Percentiles rank a stretch among this genome's conserved stretches.
Conservation (phyloP, 805 yeast species). For the Yueomyces sp. region DNA sequence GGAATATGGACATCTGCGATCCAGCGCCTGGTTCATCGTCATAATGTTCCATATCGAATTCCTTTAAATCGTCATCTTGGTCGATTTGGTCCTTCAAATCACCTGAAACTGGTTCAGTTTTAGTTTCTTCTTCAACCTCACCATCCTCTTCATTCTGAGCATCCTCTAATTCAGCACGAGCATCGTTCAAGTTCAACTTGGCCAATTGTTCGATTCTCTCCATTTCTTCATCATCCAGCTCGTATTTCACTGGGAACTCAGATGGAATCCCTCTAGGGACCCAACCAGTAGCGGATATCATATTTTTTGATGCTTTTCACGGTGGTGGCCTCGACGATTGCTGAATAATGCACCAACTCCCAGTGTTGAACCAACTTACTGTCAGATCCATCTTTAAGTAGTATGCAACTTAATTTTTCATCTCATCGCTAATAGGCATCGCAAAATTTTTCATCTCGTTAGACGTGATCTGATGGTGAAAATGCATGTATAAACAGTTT, state of each 20-base stretch:
- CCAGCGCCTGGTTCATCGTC: constrained; percentile 52
- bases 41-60: constrained; percentile 74
- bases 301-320: constrained; percentile 12
- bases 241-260: constrained; percentile 83
- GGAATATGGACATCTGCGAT: constrained; percentile 50
- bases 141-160: constrained; percentile 18
- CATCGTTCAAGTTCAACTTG: constrained; percentile 65
- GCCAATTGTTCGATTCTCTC: constrained; percentile 81
- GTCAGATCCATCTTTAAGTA: no score
- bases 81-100: constrained; percentile 41
- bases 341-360: no score
- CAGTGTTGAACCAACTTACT: no score
- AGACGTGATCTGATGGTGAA: no score
- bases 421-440: no score
- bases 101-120: constrained; percentile 1
- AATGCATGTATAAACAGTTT: no score
- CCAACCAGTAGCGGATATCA: constrained; percentile 92
- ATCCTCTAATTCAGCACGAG: constrained; percentile 39
- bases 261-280: constrained; percentile 93
- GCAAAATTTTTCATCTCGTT: no score
- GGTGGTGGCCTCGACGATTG: no score
- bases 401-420: no score
- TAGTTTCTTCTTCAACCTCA: constrained; percentile 3
- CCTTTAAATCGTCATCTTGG: constrained; percentile 74
- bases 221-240: constrained; percentile 84